Base-by-base conservation (phyloP, 2,329 filamentous ascomycete genomes). In the Fusarium verticillioides region DNA sequence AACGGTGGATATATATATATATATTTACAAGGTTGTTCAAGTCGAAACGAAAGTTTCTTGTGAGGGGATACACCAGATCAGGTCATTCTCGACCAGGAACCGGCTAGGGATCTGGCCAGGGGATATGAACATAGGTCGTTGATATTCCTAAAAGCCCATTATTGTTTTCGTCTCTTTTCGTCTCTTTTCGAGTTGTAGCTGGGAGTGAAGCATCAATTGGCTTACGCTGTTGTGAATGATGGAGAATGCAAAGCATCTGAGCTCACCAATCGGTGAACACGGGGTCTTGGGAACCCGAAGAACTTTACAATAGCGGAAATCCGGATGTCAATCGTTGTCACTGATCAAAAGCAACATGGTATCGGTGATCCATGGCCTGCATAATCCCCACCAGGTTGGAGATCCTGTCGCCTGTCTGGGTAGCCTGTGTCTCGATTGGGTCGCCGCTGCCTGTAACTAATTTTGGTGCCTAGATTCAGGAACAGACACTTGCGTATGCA, bases 11-110 rank as follows among this genome's bases (percentile, higher is more conserved):
- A 32, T 32, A 32, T 32, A 28, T 28, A 30, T 32, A 26, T 32
- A 12, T 12, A 13, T 40, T 60, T 54, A 50, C 57, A 46, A 57
- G 42, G 49, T 63, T 63, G 21, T 28, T 28, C 16, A 13, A 46
- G 26, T 68, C 56, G 63, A 68, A 68, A 57, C 56, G 63, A 68
- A 68, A 63, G 58, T 39, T 64, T 53, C 28, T 47, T 12, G 23
- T 26, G 36, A 46, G 30, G 19, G 39, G 36, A 21, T 37, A 13
- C 37, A 34, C 10, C 16, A 43, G 30, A 69, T 65, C 65, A 34
- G 46, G 13, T 39, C 52, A 54, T 59, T 37, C n/a, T 54, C n/a
- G 18, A 21, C 34, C 21, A 40, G 64, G 36, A 65, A 23, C 26
- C 16, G n/a, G 30, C 30, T 12, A 16, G n/a, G 13, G 23, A 32